Evolutionary conservation across 805 yeast species (phyloP).

Genomic region (Candida arabinofermentans): DNA sequence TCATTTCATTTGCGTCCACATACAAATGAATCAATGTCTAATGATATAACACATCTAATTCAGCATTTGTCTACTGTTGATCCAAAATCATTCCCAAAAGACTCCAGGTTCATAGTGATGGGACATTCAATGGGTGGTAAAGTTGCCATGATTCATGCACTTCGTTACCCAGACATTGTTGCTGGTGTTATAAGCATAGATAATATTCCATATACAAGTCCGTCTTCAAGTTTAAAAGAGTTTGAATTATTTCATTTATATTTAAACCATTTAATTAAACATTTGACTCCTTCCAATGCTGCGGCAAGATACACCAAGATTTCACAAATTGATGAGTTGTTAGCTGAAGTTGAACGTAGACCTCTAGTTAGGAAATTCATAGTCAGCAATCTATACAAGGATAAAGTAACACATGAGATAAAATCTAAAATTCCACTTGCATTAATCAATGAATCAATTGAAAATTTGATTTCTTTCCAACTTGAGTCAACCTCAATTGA

Average conservation of each 20-base stretch:
- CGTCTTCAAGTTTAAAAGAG: conserved; percentile 21
- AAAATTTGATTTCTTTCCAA: conserved; percentile 56
- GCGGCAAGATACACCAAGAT: conserved; percentile 26
- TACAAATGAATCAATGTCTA: conserved; percentile 72
- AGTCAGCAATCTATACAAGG: conserved; percentile 57
- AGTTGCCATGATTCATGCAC: conserved; percentile 78
- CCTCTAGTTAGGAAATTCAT: conserved; percentile 66
- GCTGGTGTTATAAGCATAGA: conserved; percentile 64
- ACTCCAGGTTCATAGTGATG: conserved; percentile 46
- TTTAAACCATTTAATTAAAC: conserved; percentile 11
- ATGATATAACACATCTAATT: conserved; percentile 69
- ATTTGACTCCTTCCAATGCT: conserved; percentile 2
- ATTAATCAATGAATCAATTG: conserved; percentile 57
- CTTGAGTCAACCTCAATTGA: conserved; percentile 13
- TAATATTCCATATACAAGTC: conserved; percentile 74
- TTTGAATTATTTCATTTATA: conserved; percentile 29
- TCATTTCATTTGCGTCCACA: conserved; percentile 72
- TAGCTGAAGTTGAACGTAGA: conserved; percentile 58
- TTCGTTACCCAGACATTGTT: conserved; percentile 59
- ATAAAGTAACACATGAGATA: conserved; percentile 11
- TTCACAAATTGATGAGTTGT: conserved; percentile 56
- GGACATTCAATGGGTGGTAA: conserved; percentile 96
- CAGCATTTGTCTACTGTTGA: conserved; percentile 11
- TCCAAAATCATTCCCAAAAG: conserved; percentile 28
- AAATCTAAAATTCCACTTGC: conserved; percentile 58